phyloP scores from a whole-genome alignment of 2,329 filamentous ascomycete genomes.

The Rutstroemia sydowiana region DNA sequence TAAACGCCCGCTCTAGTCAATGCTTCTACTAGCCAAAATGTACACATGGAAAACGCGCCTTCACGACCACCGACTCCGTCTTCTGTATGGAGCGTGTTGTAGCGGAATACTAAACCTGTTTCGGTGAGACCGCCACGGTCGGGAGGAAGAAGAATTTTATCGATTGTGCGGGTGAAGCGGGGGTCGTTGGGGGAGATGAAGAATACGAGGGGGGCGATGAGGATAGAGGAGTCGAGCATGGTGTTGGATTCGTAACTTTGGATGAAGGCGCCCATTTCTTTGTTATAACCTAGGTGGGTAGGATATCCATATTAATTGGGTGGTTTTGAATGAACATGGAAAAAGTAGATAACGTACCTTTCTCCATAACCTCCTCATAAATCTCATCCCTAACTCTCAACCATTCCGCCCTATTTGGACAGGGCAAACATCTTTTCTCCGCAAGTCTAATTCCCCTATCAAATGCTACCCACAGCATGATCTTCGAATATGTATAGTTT shows the following conservation, averaged over 20 bases:
- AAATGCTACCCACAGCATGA: slow-evolving; percentile 78
- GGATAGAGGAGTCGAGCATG: slow-evolving; percentile 64
- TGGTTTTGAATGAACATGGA: neutral
- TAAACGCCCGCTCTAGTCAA: slow-evolving; percentile 61
- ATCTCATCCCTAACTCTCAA: slow-evolving; percentile 57
- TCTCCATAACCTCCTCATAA: slow-evolving; percentile 73
- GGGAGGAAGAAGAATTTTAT: slow-evolving; percentile 62
- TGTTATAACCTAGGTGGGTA: slow-evolving; percentile 52
- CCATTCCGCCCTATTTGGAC: slow-evolving; percentile 62
- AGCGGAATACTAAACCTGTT: slow-evolving; percentile 68
- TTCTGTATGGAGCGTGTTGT: slow-evolving; percentile 60
- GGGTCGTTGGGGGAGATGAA: slow-evolving; percentile 74
- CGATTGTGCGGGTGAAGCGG: slow-evolving; percentile 64
- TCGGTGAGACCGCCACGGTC: slow-evolving; percentile 71
- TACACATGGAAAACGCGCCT: slow-evolving; percentile 75
- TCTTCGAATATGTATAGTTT: slow-evolving; percentile 73
- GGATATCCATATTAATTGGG: slow-evolving; percentile 1
- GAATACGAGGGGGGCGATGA: slow-evolving; percentile 73
- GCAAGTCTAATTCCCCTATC: slow-evolving; percentile 67
- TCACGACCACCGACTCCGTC: slow-evolving; percentile 69
- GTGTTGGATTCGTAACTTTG: slow-evolving; percentile 70
- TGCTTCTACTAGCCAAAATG: slow-evolving; percentile 76
- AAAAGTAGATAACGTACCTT: slow-evolving; percentile 34
- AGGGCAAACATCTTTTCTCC: slow-evolving; percentile 69
- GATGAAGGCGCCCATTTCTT: slow-evolving; percentile 60